Base-by-base conservation (phyloP, 2,329 filamentous ascomycete species). In the Diaporthe ampelina region DNA sequence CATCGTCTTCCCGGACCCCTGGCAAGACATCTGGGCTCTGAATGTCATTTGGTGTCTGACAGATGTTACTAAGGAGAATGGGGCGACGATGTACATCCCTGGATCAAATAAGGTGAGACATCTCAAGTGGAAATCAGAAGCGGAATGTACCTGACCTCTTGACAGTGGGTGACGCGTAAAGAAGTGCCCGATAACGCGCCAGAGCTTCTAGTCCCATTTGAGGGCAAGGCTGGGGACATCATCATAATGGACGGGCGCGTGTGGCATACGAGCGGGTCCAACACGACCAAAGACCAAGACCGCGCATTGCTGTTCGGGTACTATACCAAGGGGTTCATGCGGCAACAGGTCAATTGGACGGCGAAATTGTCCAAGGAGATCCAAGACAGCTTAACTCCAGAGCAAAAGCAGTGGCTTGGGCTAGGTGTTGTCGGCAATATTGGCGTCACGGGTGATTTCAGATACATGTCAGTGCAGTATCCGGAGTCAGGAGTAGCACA, bases 261-360 rank as follows among this genome's bases (percentile, higher is more conserved):
- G 2, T 83, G 81, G 81, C 81, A 83, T 48, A 83, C 81, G 3
- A 78, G 75, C 11, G 81, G 81, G n/a, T 69, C 73, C 45, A 83
- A 83, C 59, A 77, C 80, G 24, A 82, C 81, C 0, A 73, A 77
- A 61, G 79, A 81, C 45, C 69, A 80, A 71, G 80, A 83, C 37
- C 76, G 81, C 1, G 81, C 81, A 29, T 58, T 82, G 50, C n/a
- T 82, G 11, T 81, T 83, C 61, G 81, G 77, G 11, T 81, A 81
- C 52, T 83, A 83, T 70, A 81, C 80, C 32, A 76, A 76, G 13
- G 76, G 80, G 0, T 80, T 79, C 65, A 70, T 82, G 61, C 71
- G 80, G 24, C 78, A 80, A 24, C 79, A 81, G 76, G 79, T 82
- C 37, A 82, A 81, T 74, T 82, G 81, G 81, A 80, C 77, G 0